Conservation (phyloP, 2,329 filamentous ascomycete genomes). For the Aspergillus persii region DNA sequence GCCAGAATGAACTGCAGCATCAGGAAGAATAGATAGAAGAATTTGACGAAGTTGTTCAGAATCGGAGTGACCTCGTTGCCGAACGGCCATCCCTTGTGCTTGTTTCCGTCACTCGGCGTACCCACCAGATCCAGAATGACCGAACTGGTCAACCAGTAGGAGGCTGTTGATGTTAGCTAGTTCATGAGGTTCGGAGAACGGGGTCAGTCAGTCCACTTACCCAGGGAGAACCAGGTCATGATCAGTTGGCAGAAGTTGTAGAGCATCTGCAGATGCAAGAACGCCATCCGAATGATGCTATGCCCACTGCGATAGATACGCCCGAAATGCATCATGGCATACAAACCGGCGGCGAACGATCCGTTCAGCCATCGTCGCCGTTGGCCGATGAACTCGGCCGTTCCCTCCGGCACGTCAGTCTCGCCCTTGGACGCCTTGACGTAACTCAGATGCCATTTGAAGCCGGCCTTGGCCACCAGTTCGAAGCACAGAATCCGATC, state of each 20-base stretch:
- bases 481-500: slow-evolving; percentile 99
- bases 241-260: slow-evolving; percentile 90
- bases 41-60: slow-evolving; percentile 87
- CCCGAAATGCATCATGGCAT: slow-evolving; percentile 96
- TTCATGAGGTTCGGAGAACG: slow-evolving; percentile 11
- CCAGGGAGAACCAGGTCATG: slow-evolving; percentile 81
- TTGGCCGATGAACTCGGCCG: slow-evolving; percentile 94
- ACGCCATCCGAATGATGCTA: slow-evolving; percentile 97
- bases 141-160: slow-evolving; percentile 94
- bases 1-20: slow-evolving; percentile 95
- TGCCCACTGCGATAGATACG: slow-evolving; percentile 98
- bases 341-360: slow-evolving; percentile 95
- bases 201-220: slow-evolving; percentile 27
- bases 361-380: slow-evolving; percentile 98
- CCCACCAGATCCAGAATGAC: slow-evolving; percentile 98
- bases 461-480: slow-evolving; percentile 94
- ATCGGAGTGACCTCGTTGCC: slow-evolving; percentile 82
- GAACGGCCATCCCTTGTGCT: slow-evolving; percentile 78
- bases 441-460: slow-evolving; percentile 98
- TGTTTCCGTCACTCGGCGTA: slow-evolving; percentile 55
- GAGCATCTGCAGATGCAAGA: slow-evolving; percentile 92
- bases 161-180: slow-evolving; percentile 57
- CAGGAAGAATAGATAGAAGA: slow-evolving; percentile 86
- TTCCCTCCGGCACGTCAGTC: slow-evolving; percentile 96
- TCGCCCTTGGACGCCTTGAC: slow-evolving; percentile 99